A percentile compares a stretch with the other conserved stretches of the same genome.
Conservation (phyloP, 2,329 filamentous ascomycete species). For the Diplodia mutila region DNA sequence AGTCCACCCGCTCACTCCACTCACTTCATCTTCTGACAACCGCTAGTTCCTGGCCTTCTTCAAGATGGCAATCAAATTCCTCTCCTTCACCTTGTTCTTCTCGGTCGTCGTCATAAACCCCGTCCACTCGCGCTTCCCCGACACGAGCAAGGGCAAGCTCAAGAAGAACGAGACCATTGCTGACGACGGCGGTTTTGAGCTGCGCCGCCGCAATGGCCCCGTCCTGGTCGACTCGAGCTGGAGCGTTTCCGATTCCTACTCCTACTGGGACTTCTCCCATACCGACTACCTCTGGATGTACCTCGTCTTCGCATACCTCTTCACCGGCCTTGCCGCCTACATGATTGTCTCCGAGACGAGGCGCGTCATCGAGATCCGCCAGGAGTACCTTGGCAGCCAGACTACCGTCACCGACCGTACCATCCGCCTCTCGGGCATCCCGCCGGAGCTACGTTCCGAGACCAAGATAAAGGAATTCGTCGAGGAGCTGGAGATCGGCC, state of each 20-base stretch:
- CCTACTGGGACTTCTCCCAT: constrained; percentile 39
- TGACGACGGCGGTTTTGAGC: constrained; percentile 6
- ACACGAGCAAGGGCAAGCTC: constrained; percentile 43
- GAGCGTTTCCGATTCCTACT: constrained; percentile 21
- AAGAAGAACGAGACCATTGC: constrained; percentile 30
- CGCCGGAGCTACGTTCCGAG: constrained; percentile 76
- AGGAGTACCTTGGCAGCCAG: constrained; percentile 90
- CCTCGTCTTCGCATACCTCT: constrained; percentile 91
- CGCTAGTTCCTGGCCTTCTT: constrained; percentile 85
- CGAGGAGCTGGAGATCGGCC: constrained; percentile 84
- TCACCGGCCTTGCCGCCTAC: constrained; percentile 80
- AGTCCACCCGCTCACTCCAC: constrained; percentile 35
- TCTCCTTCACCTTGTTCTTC: constrained; percentile 79
- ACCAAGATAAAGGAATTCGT: constrained; percentile 82
- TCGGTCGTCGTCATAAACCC: constrained; percentile 80
- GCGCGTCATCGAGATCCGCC: constrained; percentile 80
- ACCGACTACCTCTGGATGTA: constrained; percentile 85
- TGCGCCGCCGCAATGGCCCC: constrained; percentile 2
- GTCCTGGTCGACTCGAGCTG: not conserved
- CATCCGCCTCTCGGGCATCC: constrained; percentile 88
- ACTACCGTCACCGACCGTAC: constrained; percentile 96
- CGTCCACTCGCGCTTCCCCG: constrained; percentile 72
- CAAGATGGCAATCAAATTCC: constrained; percentile 88
- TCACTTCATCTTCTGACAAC: not conserved
- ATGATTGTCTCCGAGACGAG: constrained; percentile 82